These are phyloP conservation scores for Fusarium torulosum DNA, from an alignment of 2,329 filamentous ascomycete species.

Conservation along the genomic window DNA sequence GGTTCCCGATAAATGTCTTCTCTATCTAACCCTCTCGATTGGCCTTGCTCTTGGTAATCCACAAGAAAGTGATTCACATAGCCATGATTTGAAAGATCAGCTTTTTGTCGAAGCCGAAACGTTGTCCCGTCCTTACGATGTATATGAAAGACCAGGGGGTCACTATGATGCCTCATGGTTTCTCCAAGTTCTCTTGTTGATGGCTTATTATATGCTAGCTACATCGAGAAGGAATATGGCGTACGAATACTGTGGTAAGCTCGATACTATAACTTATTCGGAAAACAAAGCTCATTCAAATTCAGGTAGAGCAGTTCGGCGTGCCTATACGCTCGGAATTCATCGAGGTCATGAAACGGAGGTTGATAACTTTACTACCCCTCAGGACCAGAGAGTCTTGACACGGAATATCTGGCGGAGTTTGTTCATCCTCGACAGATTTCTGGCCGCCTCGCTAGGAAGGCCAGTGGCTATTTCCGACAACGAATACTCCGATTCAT, in stretches of 20 bases:
- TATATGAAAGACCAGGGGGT: neutral
- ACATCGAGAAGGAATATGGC: conserved; percentile 73
- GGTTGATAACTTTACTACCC: conserved; percentile 59
- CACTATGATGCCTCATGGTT: conserved; percentile 75
- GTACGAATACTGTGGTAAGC: conserved; percentile 70
- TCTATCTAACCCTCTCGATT: conserved; percentile 73
- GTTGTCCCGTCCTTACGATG: conserved; percentile 55
- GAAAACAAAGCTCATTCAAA: conserved; percentile 18
- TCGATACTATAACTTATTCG: neutral
- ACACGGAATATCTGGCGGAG: conserved; percentile 73
- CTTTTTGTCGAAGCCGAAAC: conserved; percentile 72
- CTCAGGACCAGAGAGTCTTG: conserved; percentile 58
- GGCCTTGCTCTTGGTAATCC: conserved; percentile 69
- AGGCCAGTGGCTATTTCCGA: conserved; percentile 72
- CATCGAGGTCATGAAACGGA: conserved; percentile 70
- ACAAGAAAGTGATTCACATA: conserved; percentile 63
- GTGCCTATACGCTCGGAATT: conserved; percentile 71
- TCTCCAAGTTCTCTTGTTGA: conserved; percentile 72
- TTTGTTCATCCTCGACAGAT: conserved; percentile 73
- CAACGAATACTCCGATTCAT: conserved; percentile 69
- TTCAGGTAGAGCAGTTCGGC: conserved; percentile 72
- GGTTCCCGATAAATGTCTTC: conserved; percentile 66
- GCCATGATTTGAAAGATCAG: conserved; percentile 68
- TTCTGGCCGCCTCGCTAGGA: conserved; percentile 72
- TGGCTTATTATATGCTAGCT: conserved; percentile 73